Base-by-base conservation (phyloP, 352 stramenopile species). In the Phytopythium litorale region DNA sequence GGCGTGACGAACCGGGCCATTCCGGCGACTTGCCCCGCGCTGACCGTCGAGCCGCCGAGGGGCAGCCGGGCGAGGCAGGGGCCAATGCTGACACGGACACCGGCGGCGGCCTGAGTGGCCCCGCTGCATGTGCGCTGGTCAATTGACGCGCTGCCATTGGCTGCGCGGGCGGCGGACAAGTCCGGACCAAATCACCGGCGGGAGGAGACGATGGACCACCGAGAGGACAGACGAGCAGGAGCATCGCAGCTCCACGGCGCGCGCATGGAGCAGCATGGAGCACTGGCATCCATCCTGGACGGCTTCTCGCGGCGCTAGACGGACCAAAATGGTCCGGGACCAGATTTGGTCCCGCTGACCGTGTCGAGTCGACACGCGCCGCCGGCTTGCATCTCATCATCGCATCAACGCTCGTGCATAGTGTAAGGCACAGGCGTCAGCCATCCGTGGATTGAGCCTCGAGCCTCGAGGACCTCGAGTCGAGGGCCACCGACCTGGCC, bases 181-280 rank as follows among this genome's bases (percentile, higher is more conserved):
- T 51, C 43, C 45, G 45, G 46, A 35, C 25, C 46, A 53, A 53
- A 53, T 35, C 46, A 53, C 46, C 21, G 16, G 38, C 16, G 38
- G 16, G 35, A 18, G 38, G 13, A 45, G 38, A n/a, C 13, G 46
- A 53, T 35, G 23, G 43, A 25, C 46, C 46, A 52, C 21, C 46
- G 42, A 49, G n/a, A 19, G 28, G 28, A 13, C 19, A 3, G 38
- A 45, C 38, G 13, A 18, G 38, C 16, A 18, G 38, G 18, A 21
- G 40, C 40, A 46, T 16, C 40, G 23, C 40, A 40, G 2, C 35
- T 9, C 2, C 35, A 40, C 16, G 35, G 35, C 12, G 35, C 35
- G 1, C 9, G 35, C 38, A 45, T n/a, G 38, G 38, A 21, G 38
- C 38, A 15, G 35, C 35, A 15, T 40, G 35, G 35, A 40, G 35